phyloP scores from a whole-genome alignment of 208 protist species.

The Leishmania mexicana region DNA sequence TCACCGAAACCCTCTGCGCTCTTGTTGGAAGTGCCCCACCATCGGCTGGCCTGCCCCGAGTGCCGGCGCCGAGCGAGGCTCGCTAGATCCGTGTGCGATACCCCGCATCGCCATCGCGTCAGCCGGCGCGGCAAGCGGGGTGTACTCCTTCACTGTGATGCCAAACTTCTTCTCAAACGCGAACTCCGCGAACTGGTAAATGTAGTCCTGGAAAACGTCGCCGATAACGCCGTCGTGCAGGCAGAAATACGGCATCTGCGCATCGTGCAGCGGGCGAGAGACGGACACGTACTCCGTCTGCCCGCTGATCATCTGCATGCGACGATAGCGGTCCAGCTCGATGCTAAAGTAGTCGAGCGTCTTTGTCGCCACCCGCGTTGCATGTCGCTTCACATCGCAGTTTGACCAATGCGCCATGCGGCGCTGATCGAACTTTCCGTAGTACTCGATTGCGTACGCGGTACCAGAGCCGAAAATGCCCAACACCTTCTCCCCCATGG shows the following conservation, averaged over 20 bases:
- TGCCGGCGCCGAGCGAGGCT: conserved; percentile 10
- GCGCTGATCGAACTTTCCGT: conserved; percentile 74
- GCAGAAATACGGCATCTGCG: conserved; percentile 89
- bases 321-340: conserved; percentile 85
- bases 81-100: conserved; percentile 37
- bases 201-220: conserved; percentile 84
- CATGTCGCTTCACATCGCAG: conserved; percentile 85
- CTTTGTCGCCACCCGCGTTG: conserved; percentile 78
- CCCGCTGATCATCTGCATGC: conserved; percentile 88
- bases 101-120: conserved; percentile 71
- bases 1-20: conserved; percentile 68
- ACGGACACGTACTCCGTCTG: conserved; percentile 83
- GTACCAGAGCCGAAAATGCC: conserved; percentile 90
- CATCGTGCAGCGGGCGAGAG: conserved; percentile 82
- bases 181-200: conserved; percentile 91
- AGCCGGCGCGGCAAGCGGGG: conserved; percentile 56
- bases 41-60: conserved; percentile 63
- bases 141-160: conserved; percentile 79
- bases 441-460: conserved; percentile 85
- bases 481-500: conserved; percentile 86
- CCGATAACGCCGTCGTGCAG: conserved; percentile 85
- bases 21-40: conserved; percentile 80
- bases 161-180: conserved; percentile 87
- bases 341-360: conserved; percentile 88
- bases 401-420: conserved; percentile 92